Evolutionary conservation across 768 basidiomycete species (phyloP).

Genomic region (Cyclocybe aegerita): DNA sequence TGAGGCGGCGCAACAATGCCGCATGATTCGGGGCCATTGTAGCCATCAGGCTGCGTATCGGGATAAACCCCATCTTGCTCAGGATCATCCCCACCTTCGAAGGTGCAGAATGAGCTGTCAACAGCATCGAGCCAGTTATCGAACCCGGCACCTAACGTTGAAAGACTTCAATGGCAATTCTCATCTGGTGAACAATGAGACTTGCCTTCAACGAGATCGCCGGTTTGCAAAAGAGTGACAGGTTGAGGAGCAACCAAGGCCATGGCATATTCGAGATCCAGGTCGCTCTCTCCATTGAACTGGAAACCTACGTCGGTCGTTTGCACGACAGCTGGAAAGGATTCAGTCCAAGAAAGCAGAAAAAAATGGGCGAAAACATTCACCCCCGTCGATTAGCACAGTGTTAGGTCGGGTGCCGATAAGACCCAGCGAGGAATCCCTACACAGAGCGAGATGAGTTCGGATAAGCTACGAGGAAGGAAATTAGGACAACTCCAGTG

Average conservation of each 20-base stretch:
- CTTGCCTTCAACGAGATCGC: constrained; percentile 40
- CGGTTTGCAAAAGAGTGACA: constrained; percentile 44
- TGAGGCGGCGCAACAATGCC: constrained; percentile 41
- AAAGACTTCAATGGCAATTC: neutral
- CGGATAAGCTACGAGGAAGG: too few relatives aligned
- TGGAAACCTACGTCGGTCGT: constrained; percentile 37
- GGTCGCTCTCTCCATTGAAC: constrained; percentile 54
- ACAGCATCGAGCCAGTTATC: constrained; percentile 51
- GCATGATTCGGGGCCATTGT: constrained; percentile 33
- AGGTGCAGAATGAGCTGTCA: constrained; percentile 43
- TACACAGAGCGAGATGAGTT: too few relatives aligned
- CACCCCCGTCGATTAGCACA: too few relatives aligned
- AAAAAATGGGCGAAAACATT: constrained; percentile 11
- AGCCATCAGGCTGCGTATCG: constrained; percentile 29
- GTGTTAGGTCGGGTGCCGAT: too few relatives aligned
- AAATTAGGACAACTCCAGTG: too few relatives aligned
- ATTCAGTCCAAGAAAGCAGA: constrained; percentile 22
- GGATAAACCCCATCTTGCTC: constrained; percentile 30
- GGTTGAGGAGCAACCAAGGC: constrained; percentile 37
- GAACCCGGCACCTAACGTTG: constrained; percentile 39
- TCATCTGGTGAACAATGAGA: neutral
- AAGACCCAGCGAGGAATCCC: too few relatives aligned
- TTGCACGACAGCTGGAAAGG: constrained; percentile 39
- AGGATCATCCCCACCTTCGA: constrained; percentile 45
- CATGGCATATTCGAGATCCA: constrained; percentile 61